phyloP scores from a whole-genome alignment of 805 yeast genomes.

The Komagataella pastoris region DNA sequence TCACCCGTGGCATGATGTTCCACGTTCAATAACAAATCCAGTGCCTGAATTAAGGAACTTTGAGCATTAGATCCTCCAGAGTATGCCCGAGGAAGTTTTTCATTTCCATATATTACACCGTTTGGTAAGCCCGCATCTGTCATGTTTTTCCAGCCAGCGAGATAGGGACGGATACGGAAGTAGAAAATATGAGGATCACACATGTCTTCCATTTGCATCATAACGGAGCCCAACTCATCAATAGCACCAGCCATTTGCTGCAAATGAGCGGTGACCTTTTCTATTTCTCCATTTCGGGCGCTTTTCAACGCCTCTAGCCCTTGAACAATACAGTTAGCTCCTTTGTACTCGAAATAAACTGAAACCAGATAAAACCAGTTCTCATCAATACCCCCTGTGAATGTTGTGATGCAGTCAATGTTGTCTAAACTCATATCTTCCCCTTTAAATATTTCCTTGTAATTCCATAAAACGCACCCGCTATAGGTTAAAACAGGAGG shows the following conservation, averaged over 20 bases:
- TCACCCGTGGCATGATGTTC: constrained; percentile 72
- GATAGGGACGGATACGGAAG: constrained; percentile 72
- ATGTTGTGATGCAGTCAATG: constrained; percentile 69
- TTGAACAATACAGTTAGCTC: constrained; percentile 53
- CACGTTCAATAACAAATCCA: constrained; percentile 66
- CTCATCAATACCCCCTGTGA: constrained; percentile 85
- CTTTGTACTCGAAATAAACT: constrained; percentile 73
- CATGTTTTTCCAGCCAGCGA: constrained; percentile 95
- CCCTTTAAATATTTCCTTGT: constrained; percentile 42
- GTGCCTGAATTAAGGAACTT: constrained; percentile 75
- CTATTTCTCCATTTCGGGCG: constrained; percentile 32
- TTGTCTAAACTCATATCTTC: constrained; percentile 44
- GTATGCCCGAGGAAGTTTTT: constrained; percentile 36
- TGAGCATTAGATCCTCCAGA: constrained; percentile 95
- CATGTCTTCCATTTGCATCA: constrained; percentile 82
- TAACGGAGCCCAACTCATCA: constrained; percentile 56
- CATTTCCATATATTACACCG: constrained; percentile 72
- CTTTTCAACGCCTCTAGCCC: constrained; percentile 58
- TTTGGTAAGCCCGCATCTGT: constrained; percentile 66
- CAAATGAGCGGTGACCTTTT: constrained; percentile 28
- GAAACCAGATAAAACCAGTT: constrained; percentile 88
- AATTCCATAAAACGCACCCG: constrained; percentile 82
- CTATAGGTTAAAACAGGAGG: constrained; percentile 89
- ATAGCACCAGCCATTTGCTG: constrained; percentile 63
- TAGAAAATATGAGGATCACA: constrained; percentile 91